Evolutionary conservation across 2,329 filamentous ascomycete genomes (phyloP), one percentile per base, ranked within the genome.

Genomic region (Volutella citrinella): DNA sequence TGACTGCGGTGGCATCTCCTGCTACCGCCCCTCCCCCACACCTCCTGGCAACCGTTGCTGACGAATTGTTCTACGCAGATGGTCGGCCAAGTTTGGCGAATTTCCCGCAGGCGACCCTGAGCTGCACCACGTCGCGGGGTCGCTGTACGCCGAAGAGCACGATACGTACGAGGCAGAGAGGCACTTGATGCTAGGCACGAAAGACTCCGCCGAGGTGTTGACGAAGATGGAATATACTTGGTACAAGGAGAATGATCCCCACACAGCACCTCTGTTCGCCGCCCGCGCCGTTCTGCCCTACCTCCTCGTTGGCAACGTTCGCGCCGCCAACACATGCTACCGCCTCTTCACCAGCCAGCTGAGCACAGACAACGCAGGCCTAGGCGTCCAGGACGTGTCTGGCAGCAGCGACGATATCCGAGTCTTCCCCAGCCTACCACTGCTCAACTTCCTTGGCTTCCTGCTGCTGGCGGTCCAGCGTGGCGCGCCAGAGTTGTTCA

Each of bases 71-170:
- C 14, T 12, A 11, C 27, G 25, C 37, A 67, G 64, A 27, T 98
- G 93, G 93, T 94, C 88, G 37, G 75, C 80, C 35, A 91, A 85
- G 59, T 84, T 80, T 55, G 88, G 90, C 49, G 86, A 93, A 27
- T 87, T 86, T 59, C 90, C 93, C 29, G 85, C 88, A 31, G 93
- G 93, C 40, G 93, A 98, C 56, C 85, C 91, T 4, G 93, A 97
- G 54, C 71, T 98, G 36, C 93, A 98, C 64, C 90, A 97, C 65
- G 89, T 95, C 26, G 82, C 83, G 21, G 93, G 93, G 31, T 82
- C 80, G 19, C 69, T 96, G 26, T 95, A 88, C 60, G 91, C 90
- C n/a, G 84, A 94, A 55, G 91, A 96, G 52, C 84, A 90, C 61
- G 88, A 96, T 42, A 78, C 84, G 17, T 95, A 95, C 69, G 90